Conservation (phyloP, 2,329 filamentous ascomycete species). For the Coleophoma cylindrospora region DNA sequence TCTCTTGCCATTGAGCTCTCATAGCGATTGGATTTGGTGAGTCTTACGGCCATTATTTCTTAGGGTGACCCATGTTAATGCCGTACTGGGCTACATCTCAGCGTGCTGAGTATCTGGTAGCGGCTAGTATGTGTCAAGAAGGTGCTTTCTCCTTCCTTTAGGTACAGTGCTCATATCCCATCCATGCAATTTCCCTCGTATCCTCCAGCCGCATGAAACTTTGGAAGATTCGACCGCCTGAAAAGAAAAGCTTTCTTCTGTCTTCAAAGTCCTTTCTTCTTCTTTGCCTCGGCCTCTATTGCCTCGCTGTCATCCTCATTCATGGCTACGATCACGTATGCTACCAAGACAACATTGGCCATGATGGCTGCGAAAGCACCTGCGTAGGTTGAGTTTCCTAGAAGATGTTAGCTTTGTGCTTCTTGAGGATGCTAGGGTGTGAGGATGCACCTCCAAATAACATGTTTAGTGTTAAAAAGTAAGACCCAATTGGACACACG, state of each 20-base stretch:
- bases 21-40: no score
- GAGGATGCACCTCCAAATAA: slow-evolving; percentile 66
- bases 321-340: slow-evolving; percentile 90
- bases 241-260: background rate
- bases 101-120: no score
- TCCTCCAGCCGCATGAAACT: no score
- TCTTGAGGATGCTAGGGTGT: background rate
- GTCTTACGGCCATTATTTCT: no score
- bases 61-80: no score
- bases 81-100: no score
- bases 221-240: no score
- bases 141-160: no score
- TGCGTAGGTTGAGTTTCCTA: slow-evolving; percentile 85
- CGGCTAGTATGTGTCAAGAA: no score
- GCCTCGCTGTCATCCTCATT: slow-evolving; percentile 63
- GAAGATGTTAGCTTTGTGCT: background rate
- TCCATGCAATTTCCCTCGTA: no score
- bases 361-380: slow-evolving; percentile 81
- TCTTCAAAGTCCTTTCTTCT: slow-evolving; percentile 26
- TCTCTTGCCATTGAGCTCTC: no score
- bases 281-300: slow-evolving; percentile 37
- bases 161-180: no score
- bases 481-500: slow-evolving; percentile 77
- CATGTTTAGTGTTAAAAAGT: slow-evolving; percentile 73
- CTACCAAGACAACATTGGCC: slow-evolving; percentile 85